phyloP scores from a whole-genome alignment of 768 basidiomycete genomes.

The Lentinula guzmanii region DNA sequence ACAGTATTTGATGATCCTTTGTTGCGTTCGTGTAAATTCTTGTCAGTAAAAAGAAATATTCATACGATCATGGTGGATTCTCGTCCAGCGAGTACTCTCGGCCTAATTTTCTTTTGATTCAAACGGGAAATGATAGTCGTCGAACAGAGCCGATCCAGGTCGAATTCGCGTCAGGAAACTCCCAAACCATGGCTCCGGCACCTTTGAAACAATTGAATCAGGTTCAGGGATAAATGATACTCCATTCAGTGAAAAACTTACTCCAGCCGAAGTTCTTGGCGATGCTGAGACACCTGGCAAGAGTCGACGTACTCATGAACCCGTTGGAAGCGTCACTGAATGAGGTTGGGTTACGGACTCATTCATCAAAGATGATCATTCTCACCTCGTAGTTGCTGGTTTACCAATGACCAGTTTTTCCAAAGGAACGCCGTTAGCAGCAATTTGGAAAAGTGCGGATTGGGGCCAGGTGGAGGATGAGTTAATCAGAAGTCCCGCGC shows the following conservation, averaged over 20 bases:
- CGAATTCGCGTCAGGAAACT: conserved; percentile 34
- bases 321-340: conserved; percentile 48
- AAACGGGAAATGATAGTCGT: conserved; percentile 26
- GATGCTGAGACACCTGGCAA: conserved; percentile 54
- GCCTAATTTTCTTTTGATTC: background rate
- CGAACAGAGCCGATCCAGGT: conserved; percentile 36
- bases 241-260: conserved; percentile 25
- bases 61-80: too few relatives aligned
- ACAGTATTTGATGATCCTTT: too few relatives aligned
- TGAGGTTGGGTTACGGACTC: too few relatives aligned
- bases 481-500: conserved; percentile 46
- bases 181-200: conserved; percentile 26
- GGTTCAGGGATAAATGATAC: background rate
- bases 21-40: too few relatives aligned
- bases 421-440: conserved; percentile 47
- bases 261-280: conserved; percentile 66
- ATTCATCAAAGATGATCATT: too few relatives aligned
- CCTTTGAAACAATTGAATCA: conserved; percentile 11
- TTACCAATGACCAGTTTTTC: conserved; percentile 76
- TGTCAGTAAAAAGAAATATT: too few relatives aligned
- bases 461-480: conserved; percentile 60
- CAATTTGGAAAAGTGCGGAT: conserved; percentile 55
- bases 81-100: too few relatives aligned
- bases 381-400: conserved; percentile 37
- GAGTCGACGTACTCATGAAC: conserved; percentile 50